Base-by-base conservation (phyloP, 139 green algal species). In the Pseudopediastrum boryanum region DNA sequence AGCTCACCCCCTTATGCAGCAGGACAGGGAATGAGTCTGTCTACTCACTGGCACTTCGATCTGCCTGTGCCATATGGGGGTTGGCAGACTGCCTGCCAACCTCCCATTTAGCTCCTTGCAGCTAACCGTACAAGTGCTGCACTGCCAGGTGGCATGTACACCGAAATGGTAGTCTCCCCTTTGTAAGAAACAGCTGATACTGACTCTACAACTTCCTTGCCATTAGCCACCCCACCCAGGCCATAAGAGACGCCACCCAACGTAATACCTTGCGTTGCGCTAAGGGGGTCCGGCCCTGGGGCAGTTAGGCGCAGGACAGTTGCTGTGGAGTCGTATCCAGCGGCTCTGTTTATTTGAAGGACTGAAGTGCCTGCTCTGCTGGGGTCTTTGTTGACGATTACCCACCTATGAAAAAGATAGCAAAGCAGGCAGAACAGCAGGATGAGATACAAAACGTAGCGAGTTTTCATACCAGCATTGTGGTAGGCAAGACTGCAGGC, bases 361-460 rank as follows among this genome's bases (percentile, higher is more conserved):
- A 52, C 46, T 29, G 54, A 39, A 6, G 71, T 54, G 4, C 27
- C 71, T 56, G 71, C 39, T 1, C 39, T 50, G 25, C 21, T 48
- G 23, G 71, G n/a, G 35, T 77, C 70, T 38, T 78, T 78, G 71
- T 78, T 78, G 39, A 78, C 69, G 2, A 78, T 56, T 3, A 78
- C 56, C 71, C 71, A 78, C 71, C 71, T 78, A n/a, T 16, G 16
- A 56, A n/a, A n/a, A n/a, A n/a, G n/a, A n/a, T n/a, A n/a, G n/a
- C n/a, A n/a, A n/a, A n/a, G n/a, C n/a, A n/a, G n/a, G n/a, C n/a
- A n/a, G n/a, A n/a, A n/a, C n/a, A n/a, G n/a, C n/a, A n/a, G n/a
- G n/a, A n/a, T n/a, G n/a, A n/a, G n/a, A n/a, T n/a, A n/a, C n/a
- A n/a, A n/a, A n/a, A n/a, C n/a, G n/a, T n/a, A n/a, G n/a, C n/a